Evolutionary conservation across 495 filamentous ascomycete genomes (phyloP), one percentile per base, ranked within the genome.

Genomic region (Recurvomyces mirabilis): DNA sequence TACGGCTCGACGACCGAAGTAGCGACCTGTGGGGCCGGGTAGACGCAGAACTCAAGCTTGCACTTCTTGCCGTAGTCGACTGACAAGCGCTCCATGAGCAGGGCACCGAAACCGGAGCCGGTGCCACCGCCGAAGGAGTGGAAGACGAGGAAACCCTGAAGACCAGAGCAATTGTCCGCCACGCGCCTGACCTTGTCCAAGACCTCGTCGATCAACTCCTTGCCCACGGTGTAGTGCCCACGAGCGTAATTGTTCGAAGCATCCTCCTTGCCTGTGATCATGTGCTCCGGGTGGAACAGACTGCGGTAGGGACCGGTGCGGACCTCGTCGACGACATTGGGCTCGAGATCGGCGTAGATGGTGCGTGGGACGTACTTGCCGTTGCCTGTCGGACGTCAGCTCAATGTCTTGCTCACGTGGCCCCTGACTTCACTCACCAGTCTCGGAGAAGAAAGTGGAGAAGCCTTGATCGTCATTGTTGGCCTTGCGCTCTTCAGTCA

Each of bases 371-470:
- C 91, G 63, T 95, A 96, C 69, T 95, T 95, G 68, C 91, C 91
- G 70, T 94, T 81, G 64, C 93, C 91, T 94, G 52, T 28, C 11
- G 18, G 1, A 2, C 6, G 28, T 42, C 17, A 42, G 39, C 23
- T 42, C 21, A 11, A 18, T 38, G 24, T 29, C 12, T 22, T n/a
- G 4, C 19, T 48, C 22, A 35, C 11, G 20, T 6, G 25, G 24
- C 5, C 20, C n/a, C 19, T 12, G 6, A n/a, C 6, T 35, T 13
- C 37, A 14, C 22, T 39, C 84, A 95, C 91, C 91, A 56, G 91
- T 98, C 74, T 98, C 91, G 49, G 93, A 95, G 77, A 98, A 98
- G 78, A 98, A 98, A 62, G 91, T 96, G 77, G 87, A 94, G 74
- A 98, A 98, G 45, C 91, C 91, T 57, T 94, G 86, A 65, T 96